A percentile compares a stretch with the other conserved stretches of the same genome.
Evolutionary conservation across 257 asterid genomes (phyloP).

Genomic region (Solanum lycopersicoides): DNA sequence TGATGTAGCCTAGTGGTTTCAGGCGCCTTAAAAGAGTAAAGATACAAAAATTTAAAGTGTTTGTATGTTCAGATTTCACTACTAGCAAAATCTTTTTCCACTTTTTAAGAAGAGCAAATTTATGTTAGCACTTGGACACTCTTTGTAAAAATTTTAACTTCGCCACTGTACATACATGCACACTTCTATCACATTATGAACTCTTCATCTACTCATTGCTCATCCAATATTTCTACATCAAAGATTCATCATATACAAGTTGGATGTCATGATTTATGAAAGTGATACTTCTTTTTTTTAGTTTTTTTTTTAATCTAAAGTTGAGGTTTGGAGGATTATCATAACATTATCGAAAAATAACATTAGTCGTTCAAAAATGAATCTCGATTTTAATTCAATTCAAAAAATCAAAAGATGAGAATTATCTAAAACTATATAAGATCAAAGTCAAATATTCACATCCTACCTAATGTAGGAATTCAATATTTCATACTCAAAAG

Average conservation of each 20-base stretch:
- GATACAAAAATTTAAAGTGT: no score
- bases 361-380: neutral
- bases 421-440: neutral
- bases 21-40: no score
- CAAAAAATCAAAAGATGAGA: neutral
- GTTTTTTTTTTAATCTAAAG: neutral
- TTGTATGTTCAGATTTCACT: no score
- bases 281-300: neutral
- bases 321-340: neutral
- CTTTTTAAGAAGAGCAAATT: no score
- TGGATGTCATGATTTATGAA: neutral
- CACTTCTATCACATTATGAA: neutral
- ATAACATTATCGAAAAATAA: neutral
- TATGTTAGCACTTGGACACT: neutral
- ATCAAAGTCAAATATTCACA: neutral
- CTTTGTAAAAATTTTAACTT: no score
- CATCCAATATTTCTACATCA: neutral
- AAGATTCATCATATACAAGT: neutral
- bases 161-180: neutral
- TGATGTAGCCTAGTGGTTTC: no score
- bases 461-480: neutral
- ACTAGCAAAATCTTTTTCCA: no score
- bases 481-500: neutral
- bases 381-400: neutral
- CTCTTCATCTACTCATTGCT: neutral